A percentile compares a stretch with the other conserved stretches of the same genome.
Evolutionary conservation across 495 filamentous ascomycete genomes (phyloP).

Genomic region (Pyrenula aspistea): DNA sequence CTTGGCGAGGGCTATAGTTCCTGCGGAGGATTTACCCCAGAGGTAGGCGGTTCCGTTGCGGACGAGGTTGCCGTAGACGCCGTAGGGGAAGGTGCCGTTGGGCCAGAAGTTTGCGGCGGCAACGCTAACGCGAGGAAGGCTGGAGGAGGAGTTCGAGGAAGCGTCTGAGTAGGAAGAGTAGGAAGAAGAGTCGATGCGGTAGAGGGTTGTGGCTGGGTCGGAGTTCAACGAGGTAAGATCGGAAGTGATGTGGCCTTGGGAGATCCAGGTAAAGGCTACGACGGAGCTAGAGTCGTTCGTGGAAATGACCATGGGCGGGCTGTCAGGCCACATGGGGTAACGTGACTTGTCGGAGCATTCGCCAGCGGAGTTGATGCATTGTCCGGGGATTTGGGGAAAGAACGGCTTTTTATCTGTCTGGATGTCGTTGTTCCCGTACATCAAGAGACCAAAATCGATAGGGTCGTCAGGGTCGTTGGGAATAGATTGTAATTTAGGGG

Average conservation of each 20-base stretch:
- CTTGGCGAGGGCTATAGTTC: constrained; percentile 12
- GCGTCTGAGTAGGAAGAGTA: constrained; percentile 4
- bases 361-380: constrained; percentile 13
- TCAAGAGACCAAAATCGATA: constrained; percentile 5
- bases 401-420: constrained; percentile 6
- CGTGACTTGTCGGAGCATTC: constrained; percentile 13
- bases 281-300: constrained; percentile 6
- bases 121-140: constrained; percentile 10
- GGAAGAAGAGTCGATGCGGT: constrained; percentile 8
- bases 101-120: constrained; percentile 14
- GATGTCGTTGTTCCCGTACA: constrained; percentile 11
- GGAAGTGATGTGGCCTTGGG: constrained; percentile 11
- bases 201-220: constrained; percentile 12
- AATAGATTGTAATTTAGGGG: constrained; percentile 2
- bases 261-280: constrained; percentile 19
- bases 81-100: constrained; percentile 14
- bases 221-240: constrained; percentile 8
- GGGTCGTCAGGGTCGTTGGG: not conserved
- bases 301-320: constrained; percentile 14
- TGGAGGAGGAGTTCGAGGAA: constrained; percentile 2
- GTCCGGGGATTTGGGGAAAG: constrained; percentile 10
- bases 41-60: constrained; percentile 14
- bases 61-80: constrained; percentile 17
- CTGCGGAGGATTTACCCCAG: constrained; percentile 11
- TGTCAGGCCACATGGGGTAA: constrained; percentile 17